Conservation (phyloP, 1,284 basidiomycete genomes). For the Marasmius oreades region DNA sequence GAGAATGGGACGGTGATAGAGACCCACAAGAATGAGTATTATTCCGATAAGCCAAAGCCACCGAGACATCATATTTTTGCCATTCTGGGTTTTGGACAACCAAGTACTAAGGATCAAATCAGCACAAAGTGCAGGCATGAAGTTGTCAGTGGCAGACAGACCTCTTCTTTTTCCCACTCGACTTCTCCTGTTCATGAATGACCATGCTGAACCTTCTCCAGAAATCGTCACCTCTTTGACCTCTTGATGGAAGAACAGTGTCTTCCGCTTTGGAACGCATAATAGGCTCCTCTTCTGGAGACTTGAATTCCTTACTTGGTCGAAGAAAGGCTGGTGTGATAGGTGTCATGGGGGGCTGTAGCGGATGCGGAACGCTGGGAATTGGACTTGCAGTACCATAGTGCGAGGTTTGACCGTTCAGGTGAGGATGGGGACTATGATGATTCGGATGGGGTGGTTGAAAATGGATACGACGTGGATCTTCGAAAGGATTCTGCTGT, state of each 20-base stretch:
- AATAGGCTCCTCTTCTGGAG: conserved; percentile 46
- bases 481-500: conserved; percentile 21
- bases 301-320: conserved; percentile 51
- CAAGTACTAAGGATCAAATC: conserved; percentile 46
- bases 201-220: conserved; percentile 84
- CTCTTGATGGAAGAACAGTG: conserved; percentile 57
- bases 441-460: conserved; percentile 7
- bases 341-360: conserved; percentile 72
- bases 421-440: conserved; percentile 17
- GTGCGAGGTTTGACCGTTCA: conserved; percentile 15
- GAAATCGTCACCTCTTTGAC: conserved; percentile 75
- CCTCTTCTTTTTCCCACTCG: conserved; percentile 47
- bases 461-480: neutral
- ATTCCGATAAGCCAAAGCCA: conserved; percentile 71
- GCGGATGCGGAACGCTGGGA: conserved; percentile 56
- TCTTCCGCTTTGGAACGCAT: conserved; percentile 69
- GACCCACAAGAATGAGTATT: conserved; percentile 49
- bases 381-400: conserved; percentile 26
- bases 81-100: conserved; percentile 59
- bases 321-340: conserved; percentile 75
- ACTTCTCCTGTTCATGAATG: conserved; percentile 58
- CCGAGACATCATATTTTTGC: conserved; percentile 47
- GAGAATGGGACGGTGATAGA: conserved; percentile 1
- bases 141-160: conserved; percentile 21
- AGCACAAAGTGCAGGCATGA: conserved; percentile 1